Evolutionary conservation across 148 eudicot genomes (phyloP).

Genomic region (Cornus controversa): DNA sequence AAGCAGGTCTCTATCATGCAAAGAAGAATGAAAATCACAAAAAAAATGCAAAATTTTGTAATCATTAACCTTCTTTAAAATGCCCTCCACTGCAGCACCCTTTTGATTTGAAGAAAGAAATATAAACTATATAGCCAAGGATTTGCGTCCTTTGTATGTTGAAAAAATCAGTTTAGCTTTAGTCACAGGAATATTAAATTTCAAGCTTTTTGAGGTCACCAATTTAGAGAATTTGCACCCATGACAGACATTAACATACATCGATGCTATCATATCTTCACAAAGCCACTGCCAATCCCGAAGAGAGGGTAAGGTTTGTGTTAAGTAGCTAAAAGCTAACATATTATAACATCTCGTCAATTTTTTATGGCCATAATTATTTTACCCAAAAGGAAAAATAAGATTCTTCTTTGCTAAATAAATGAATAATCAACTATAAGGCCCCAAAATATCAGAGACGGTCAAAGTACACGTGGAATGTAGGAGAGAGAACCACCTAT

Average conservation of each 20-base stretch:
- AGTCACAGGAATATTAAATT: background rate
- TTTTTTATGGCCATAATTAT: too few species aligned
- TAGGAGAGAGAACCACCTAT: too few species aligned
- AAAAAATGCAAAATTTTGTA: background rate
- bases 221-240: background rate
- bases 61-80: background rate
- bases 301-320: background rate
- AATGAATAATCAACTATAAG: too few species aligned
- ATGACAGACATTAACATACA: background rate
- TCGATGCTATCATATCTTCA: background rate
- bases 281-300: background rate
- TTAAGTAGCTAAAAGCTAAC: background rate
- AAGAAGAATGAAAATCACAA: background rate
- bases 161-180: background rate
- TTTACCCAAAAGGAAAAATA: too few species aligned
- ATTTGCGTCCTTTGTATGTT: background rate
- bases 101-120: background rate
- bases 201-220: conserved; percentile 6
- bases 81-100: background rate
- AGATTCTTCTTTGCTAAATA: too few species aligned
- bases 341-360: too few species aligned
- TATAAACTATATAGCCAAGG: conserved; percentile 1
- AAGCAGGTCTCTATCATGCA: conserved; percentile 67
- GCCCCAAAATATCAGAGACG: too few species aligned
- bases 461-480: too few species aligned